Base-by-base conservation (phyloP, 2,329 filamentous ascomycete species). In the Aspergillus japonicus region DNA sequence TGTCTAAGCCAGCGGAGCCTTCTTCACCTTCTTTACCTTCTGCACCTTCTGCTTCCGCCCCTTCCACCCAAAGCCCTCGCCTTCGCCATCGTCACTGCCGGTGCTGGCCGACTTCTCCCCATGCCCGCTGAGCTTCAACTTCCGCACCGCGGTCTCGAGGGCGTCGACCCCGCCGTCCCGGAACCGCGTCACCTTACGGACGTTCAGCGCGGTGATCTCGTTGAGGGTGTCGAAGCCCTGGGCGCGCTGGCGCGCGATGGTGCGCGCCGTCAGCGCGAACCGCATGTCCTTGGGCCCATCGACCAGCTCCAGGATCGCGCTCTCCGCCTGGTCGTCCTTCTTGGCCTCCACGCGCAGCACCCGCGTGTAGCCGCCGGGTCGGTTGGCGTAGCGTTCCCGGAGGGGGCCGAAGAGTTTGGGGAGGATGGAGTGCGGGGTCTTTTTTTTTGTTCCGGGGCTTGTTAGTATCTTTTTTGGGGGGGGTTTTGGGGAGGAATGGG, bases 201-300 rank as follows among this genome's bases (percentile, higher is more conserved):
- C 83, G 78, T 98, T 98, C 71, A 85, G 82, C 58, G 82, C 80
- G 35, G 94, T 97, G 68, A 95, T 80, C 33, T 90, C 83, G 66
- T 87, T 89, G 69, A 90, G 79, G 2, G 80, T 74, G 54, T 85
- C 81, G 44, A 86, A 83, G 14, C 86, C 77, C 61, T 79, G 73
- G 14, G 71, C 68, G 2, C 82, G 79, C 60, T 82, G 73, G 29
- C 87, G 83, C 48, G 91, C 91, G 6, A 98, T 83, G 0, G 91
- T 88, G 68, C 89, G 90, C 26, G 95, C 95, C 2, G 93, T 96
- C 85, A 98, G 88, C 70, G 92, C 91, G 79, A 97, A 97, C 35
- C 93, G 90, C 81, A 96, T 91, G 77, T 99, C 95, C 74, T 89
- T 90, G 35, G 92, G 92, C 39, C 94, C 93, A 77, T 99, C 95